Evolutionary conservation across 202 grass and related monocot species (phyloP).

Genomic region (Schoenoplectus tabernaemontani): DNA sequence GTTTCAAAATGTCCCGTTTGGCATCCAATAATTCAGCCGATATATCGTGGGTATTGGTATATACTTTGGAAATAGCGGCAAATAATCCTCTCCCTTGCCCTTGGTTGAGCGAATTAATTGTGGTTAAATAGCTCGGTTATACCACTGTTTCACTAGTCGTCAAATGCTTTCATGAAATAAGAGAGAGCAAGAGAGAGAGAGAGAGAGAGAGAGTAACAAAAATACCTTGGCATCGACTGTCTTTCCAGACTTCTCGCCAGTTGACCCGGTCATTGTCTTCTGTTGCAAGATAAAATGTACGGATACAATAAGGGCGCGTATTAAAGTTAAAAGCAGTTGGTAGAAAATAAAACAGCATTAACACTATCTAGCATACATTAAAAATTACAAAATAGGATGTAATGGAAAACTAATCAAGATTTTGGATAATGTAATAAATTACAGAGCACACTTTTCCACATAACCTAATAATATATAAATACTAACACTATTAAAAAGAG

Average conservation of each 20-base stretch:
- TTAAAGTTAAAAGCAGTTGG: not conserved
- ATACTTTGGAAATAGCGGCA: no score
- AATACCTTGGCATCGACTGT: conserved; percentile 63
- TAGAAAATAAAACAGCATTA: not conserved
- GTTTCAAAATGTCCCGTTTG: no score
- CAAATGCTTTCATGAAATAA: not conserved
- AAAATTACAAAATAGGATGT: not conserved
- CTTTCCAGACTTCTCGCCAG: conserved; percentile 45
- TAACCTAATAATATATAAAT: not conserved
- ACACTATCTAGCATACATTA: not conserved
- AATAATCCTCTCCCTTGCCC: no score
- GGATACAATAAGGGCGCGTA: not conserved
- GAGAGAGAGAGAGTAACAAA: not conserved
- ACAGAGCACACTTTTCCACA: not conserved
- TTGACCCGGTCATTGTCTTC: conserved; percentile 36
- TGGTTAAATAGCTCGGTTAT: not conserved
- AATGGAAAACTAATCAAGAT: not conserved
- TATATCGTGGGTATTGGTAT: no score
- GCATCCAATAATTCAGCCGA: no score
- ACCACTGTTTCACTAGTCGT: not conserved
- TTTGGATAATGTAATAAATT: not conserved
- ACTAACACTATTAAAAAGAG: not conserved
- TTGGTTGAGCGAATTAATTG: not conserved
- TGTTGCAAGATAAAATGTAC: conserved; percentile 15
- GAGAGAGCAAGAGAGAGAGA: not conserved